Conservation (phyloP, 768 basidiomycete genomes). For the Favolaschia claudopus region DNA sequence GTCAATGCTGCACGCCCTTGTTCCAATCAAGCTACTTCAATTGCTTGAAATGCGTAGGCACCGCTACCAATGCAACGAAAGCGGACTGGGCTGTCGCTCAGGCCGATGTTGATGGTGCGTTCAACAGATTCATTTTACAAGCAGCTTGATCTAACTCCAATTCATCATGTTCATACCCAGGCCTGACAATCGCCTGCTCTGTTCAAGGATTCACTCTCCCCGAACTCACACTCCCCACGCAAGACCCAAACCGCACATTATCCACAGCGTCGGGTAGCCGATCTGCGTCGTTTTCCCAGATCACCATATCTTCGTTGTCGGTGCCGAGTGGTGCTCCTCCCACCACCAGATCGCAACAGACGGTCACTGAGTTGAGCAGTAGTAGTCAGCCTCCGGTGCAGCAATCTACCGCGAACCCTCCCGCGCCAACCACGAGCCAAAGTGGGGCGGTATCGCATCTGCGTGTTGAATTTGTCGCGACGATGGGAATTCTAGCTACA, state of each 20-base stretch:
- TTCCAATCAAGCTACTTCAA: slow-evolving; percentile 50
- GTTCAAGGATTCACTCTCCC: slow-evolving; percentile 16
- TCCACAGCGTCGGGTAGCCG: slow-evolving; percentile 6
- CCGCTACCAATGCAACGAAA: slow-evolving; percentile 30
- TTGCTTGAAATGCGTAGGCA: slow-evolving; percentile 50
- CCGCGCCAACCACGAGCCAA: not conserved
- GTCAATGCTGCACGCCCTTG: slow-evolving; percentile 46
- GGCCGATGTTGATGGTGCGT: slow-evolving; percentile 43
- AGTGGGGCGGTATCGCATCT: not conserved
- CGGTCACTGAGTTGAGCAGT: slow-evolving; percentile 1
- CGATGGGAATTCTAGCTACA: too few relatives aligned
- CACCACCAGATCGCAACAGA: slow-evolving; percentile 9
- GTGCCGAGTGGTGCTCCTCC: not conserved
- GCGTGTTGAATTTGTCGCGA: not conserved
- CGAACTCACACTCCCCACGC: slow-evolving; percentile 21
- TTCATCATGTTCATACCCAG: not conserved
- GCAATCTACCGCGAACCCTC: not conserved
- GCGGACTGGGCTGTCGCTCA: slow-evolving; percentile 42
- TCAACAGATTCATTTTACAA: not conserved
- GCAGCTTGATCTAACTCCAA: not conserved
- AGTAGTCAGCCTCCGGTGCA: too few relatives aligned
- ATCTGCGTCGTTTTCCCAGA: slow-evolving; percentile 7
- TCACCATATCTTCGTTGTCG: slow-evolving; percentile 8
- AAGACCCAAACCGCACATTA: slow-evolving; percentile 22
- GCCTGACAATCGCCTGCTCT: slow-evolving; percentile 15